Base-by-base conservation (phyloP, 352 stramenopile species). In the Phytophthora sp. region DNA sequence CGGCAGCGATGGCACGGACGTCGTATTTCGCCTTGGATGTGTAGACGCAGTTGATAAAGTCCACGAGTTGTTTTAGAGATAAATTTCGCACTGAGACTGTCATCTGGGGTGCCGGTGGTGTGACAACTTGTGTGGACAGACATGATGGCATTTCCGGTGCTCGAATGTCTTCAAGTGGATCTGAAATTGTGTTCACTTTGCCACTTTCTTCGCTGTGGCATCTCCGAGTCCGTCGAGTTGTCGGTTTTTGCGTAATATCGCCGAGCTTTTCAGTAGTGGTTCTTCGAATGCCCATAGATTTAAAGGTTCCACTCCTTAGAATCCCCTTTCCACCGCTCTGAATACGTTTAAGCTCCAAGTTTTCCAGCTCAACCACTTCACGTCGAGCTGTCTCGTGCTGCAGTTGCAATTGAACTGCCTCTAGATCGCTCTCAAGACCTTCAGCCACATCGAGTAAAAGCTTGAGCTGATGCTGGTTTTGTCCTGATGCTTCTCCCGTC, bases 1-100 rank as follows among this genome's bases (percentile, higher is more conserved):
- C 63, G 27, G 70, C 62, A 5, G 73, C 73, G 5, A 57, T 64
- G 8, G 59, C 69, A n/a, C 80, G 81, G 0, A 63, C 67, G 47
- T 96, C 86, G 31, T 81, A 86, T 55, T 90, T 94, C 20, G 29
- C 47, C 49, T 96, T 96, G 18, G 84, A 93, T 13, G 71, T 54
- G 24, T 89, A 76, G 47, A 96, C 88, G 42, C 77, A 86, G 26
- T 90, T 74, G 42, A 94, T 78, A 18, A 93, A 45, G 35, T 93
- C 85, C 15, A 89, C 66, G 21, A 95, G 69, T 62, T 95, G 88
- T 63, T 94, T 94, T 16, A 91, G 65, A 23, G 87, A 90, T 30
- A 95, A 63, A 41, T 69, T 84, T 29, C 76, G 73, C 2, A 88
- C 52, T 23, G 33, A 50, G 50, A 60, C 44, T 6, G 39, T 49